Evolutionary conservation across 306 rosid genomes (phyloP), one percentile per base, ranked within the genome.

Genomic region (Begonia loranthoides): DNA sequence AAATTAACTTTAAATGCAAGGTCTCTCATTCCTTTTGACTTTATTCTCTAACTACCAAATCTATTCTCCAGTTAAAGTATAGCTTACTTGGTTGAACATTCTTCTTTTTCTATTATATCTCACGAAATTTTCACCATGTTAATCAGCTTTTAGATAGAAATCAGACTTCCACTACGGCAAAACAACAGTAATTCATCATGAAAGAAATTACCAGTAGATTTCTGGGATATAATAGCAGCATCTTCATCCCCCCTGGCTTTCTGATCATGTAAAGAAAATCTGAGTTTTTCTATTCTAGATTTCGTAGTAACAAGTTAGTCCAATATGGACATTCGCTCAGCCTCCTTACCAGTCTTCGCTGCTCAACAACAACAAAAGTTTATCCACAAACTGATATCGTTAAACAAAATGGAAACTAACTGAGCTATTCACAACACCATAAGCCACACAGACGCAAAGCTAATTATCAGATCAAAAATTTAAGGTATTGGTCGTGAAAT

Each of bases 321-420:
- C 62, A 61, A 44, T 73, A 79, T 33, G 2, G 81, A 79, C 80
- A 85, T 74, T 38, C 87, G 79, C 50, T 68, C 82, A 15, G 83
- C 95, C 73, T 85, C 95, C 67, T 64, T 82, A 45, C 87, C 90
- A 17, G 88, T 79, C 78, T 82, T 82, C 48, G 64, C 95, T 89
- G 69, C 60, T 64, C 9, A 17, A 66, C 43, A 51, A 45, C 28
- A 58, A 57, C 50, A 39, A 28, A 49, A 49, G 53, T 45, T 49
- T n/a, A 15, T 50, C 46, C 33, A 39, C 40, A 45, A 15, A 6
- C 13, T 4, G 15, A 38, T 36, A 33, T 12, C 14, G 4, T 51
- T 51, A 45, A n/a, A 51, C 48, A 14, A 36, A 5, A 47, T 9
- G 67, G 53, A 53, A 14, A 40, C 12, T 11, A 17, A 21, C 59